Percentiles rank a stretch among this genome's conserved stretches.
Conservation (phyloP, 139 green algal species). For the Micractinium conductrix region DNA sequence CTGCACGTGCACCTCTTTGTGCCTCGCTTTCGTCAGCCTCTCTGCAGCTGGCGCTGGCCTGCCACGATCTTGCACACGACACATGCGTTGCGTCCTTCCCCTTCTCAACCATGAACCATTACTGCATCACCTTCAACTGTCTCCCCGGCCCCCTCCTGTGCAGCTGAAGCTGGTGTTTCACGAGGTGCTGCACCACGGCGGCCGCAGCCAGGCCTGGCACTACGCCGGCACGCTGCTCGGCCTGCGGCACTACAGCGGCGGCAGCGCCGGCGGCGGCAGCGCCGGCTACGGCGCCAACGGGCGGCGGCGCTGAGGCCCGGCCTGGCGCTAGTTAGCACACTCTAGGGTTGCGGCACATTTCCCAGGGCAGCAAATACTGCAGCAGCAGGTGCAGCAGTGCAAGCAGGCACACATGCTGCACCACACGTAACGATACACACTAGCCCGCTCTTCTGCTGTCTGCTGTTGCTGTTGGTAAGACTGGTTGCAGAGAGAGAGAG, state of each 20-base stretch:
- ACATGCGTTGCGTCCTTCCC: background rate
- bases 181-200: slow-evolving; percentile 45
- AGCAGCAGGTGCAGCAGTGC: background rate
- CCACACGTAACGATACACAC: too few relatives aligned
- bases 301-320: background rate
- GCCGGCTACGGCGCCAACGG: background rate
- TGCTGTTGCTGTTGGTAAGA: background rate
- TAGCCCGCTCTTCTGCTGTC: too few relatives aligned
- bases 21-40: too few relatives aligned
- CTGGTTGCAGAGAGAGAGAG: background rate
- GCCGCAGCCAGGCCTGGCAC: slow-evolving; percentile 51
- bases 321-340: too few relatives aligned
- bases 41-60: too few relatives aligned
- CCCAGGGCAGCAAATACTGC: too few relatives aligned
- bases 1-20: too few relatives aligned
- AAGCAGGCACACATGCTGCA: background rate
- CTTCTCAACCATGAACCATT: background rate
- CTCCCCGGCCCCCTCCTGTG: background rate
- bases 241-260: slow-evolving; percentile 46
- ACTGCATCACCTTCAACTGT: background rate
- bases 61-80: too few relatives aligned
- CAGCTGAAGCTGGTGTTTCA: slow-evolving; percentile 64
- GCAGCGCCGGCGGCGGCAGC: slow-evolving; percentile 4
- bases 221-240: slow-evolving; percentile 61
- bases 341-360: too few relatives aligned